Evolutionary conservation across 1,284 basidiomycete species (phyloP).

Genomic region (Ceratobasidium theobromae): DNA sequence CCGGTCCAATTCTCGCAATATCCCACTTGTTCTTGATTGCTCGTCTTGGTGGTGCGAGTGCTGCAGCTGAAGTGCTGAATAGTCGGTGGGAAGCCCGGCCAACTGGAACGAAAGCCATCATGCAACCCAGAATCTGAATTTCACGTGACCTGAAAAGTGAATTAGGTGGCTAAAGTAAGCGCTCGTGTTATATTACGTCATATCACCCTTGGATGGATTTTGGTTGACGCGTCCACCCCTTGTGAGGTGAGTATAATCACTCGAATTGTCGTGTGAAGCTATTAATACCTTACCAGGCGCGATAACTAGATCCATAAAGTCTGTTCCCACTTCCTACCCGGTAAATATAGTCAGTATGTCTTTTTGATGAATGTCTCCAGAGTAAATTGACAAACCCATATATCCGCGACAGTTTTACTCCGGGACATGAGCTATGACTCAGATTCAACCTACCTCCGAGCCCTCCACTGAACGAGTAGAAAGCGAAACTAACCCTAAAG

Average conservation of each 20-base stretch:
- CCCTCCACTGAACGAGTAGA: neutral
- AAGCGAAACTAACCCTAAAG: neutral
- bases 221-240: neutral
- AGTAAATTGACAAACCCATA: neutral
- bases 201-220: neutral
- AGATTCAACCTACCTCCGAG: neutral
- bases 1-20: slow-evolving; percentile 23
- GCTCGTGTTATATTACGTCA: neutral
- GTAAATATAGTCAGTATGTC: neutral
- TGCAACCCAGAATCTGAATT: too few relatives aligned
- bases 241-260: too few relatives aligned
- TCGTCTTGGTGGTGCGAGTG: slow-evolving; percentile 2
- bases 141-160: too few relatives aligned
- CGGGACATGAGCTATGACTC: neutral
- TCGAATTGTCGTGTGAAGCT: too few relatives aligned
- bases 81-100: too few relatives aligned
- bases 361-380: neutral
- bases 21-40: slow-evolving; percentile 30
- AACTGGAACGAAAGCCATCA: too few relatives aligned
- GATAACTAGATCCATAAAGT: neutral
- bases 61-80: slow-evolving; percentile 19
- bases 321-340: neutral
- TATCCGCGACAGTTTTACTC: too few relatives aligned
- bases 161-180: too few relatives aligned
- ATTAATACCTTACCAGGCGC: neutral